Evolutionary conservation across 164 flowering plant genomes (phyloP).

Genomic region (Liriodendron chinense): DNA sequence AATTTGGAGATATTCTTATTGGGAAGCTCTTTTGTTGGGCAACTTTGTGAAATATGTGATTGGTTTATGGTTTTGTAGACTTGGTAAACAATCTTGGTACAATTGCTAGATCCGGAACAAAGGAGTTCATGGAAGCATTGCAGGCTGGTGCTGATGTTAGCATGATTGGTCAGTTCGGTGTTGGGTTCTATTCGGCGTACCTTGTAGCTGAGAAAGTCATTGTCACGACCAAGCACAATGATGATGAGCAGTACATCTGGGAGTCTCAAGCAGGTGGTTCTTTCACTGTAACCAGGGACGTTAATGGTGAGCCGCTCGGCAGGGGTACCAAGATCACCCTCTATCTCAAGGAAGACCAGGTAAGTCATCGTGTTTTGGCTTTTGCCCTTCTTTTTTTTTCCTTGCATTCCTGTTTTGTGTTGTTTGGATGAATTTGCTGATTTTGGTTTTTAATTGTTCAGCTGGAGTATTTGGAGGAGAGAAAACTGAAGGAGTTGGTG

Average conservation of each 20-base stretch:
- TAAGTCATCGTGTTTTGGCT: neutral
- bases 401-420: neutral
- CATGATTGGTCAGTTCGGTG: slow-evolving; percentile 61
- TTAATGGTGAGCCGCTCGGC: slow-evolving; percentile 40
- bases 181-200: slow-evolving; percentile 52
- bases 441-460: neutral
- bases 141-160: slow-evolving; percentile 60
- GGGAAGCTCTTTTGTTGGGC: too few relatives aligned
- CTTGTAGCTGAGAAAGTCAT: slow-evolving; percentile 59
- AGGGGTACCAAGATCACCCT: slow-evolving; percentile 58
- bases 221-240: slow-evolving; percentile 60
- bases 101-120: slow-evolving; percentile 61
- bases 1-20: too few relatives aligned
- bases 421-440: neutral
- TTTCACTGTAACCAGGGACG: slow-evolving; percentile 46
- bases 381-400: neutral
- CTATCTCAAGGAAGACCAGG: slow-evolving; percentile 62
- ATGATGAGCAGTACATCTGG: slow-evolving; percentile 59
- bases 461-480: slow-evolving; percentile 56
- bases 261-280: slow-evolving; percentile 59
- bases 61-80: slow-evolving; percentile 19
- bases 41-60: too few relatives aligned
- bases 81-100: slow-evolving; percentile 65
- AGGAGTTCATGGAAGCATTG: slow-evolving; percentile 63
- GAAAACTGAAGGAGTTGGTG: slow-evolving; percentile 53